A percentile compares a stretch with the other conserved stretches of the same genome.
Evolutionary conservation across 257 asterid species (phyloP).

Genomic region (Solanum sitiens): DNA sequence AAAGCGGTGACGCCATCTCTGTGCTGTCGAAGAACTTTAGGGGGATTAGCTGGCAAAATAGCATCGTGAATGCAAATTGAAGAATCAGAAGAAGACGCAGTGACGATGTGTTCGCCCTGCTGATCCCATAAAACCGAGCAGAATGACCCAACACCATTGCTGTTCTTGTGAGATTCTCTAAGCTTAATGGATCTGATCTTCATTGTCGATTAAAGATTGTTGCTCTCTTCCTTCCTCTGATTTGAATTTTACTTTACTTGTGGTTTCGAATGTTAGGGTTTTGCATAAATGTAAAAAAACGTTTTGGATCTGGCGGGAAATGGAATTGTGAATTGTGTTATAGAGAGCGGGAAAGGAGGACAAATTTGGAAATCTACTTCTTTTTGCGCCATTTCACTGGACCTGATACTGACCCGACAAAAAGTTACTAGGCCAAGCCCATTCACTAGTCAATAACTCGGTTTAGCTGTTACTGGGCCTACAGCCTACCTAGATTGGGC

Average conservation of each 20-base stretch:
- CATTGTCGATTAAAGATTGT: conserved; percentile 20
- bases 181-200: conserved; percentile 89
- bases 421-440: neutral
- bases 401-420: neutral
- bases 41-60: conserved; percentile 37
- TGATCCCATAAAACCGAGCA: conserved; percentile 77
- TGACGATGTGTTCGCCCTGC: conserved; percentile 54
- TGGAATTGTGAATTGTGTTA: neutral
- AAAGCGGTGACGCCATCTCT: conserved; percentile 83
- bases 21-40: conserved; percentile 61
- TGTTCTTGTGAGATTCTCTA: conserved; percentile 66
- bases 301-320: conserved; percentile 1
- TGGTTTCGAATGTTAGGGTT: neutral
- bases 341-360: conserved; percentile 16
- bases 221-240: neutral
- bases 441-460: neutral
- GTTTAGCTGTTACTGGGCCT: neutral
- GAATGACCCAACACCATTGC: conserved; percentile 17
- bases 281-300: neutral
- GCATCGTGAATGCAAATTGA: conserved; percentile 75
- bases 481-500: neutral
- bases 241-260: neutral
- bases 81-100: conserved; percentile 71
- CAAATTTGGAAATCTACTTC: neutral
- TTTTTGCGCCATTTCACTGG: neutral